Base-by-base conservation (phyloP, 164 flowering plant genomes). In the Tetrastigma voinierianum region DNA sequence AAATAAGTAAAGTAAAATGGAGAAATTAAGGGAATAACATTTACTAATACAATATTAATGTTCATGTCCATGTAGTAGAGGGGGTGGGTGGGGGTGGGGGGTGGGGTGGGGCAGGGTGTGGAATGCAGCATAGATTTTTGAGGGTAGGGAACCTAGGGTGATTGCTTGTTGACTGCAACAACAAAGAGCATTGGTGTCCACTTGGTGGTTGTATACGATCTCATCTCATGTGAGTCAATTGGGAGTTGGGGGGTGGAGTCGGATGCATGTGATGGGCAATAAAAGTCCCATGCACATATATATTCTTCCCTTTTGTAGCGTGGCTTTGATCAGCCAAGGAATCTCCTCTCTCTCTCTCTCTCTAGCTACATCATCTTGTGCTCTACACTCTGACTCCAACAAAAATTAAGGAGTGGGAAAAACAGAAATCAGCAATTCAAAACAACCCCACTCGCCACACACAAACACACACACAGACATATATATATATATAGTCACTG, bases 141-240 rank as follows among this genome's bases (percentile, higher is more conserved):
- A 17, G 19, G 17, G 13, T n/a, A 23, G 24, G 43, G 2, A 56
- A 43, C 59, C 59, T 56, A 56, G 62, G 18, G n/a, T n/a, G 23
- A 14, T 59, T 59, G 49, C 62, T 59, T 59, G 14, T 59, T 45
- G 62, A 45, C n/a, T 21, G 17, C 18, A 59, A 59, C 62, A 59
- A 43, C 20, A 43, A 16, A 44, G 48, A 10, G 23, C 21, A 53
- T 10, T n/a, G 21, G 11, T 14, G 18, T 7, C n/a, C 17, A n/a
- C 11, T 59, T 59, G 62, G n/a, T n/a, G n/a, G n/a, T 25, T 2
- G 25, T 43, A 21, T 44, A 43, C 19, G 51, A n/a, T n/a, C n/a
- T n/a, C n/a, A n/a, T n/a, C n/a, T 61, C 64, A 61, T 46, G 62
- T 43, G n/a, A n/a, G 47, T 59, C 47, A 40, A 40, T 16, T 59